Conservation (phyloP, 2,329 filamentous ascomycete species). For the Fusarium sp. region DNA sequence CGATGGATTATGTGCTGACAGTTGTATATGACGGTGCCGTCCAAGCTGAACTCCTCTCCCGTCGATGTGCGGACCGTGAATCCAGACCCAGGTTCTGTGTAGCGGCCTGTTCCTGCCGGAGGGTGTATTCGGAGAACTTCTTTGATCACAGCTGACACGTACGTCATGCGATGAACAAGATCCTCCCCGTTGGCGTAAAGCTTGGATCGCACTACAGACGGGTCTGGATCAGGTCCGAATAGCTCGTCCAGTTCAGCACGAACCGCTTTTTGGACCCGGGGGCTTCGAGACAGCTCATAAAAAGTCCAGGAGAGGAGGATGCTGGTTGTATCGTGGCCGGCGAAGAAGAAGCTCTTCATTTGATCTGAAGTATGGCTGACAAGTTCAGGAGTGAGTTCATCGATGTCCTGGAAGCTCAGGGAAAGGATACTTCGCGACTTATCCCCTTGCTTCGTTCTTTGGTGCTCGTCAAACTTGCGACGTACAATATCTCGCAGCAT, state of each 20-base stretch:
- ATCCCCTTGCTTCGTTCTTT: background rate
- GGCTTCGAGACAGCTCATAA: slow-evolving; percentile 50
- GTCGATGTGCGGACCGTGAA: background rate
- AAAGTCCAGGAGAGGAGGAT: slow-evolving; percentile 50
- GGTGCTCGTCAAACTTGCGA: background rate
- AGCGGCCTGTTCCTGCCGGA: slow-evolving; percentile 45
- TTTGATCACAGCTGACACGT: slow-evolving; percentile 52
- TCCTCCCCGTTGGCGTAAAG: background rate
- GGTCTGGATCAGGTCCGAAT: background rate
- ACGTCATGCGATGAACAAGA: slow-evolving; percentile 47
- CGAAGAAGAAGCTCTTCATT: slow-evolving; percentile 53
- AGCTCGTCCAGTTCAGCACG: slow-evolving; percentile 48
- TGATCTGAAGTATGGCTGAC: slow-evolving; percentile 49
- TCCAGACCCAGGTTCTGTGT: slow-evolving; percentile 41
- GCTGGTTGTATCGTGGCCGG: slow-evolving; percentile 55
- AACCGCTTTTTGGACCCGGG: slow-evolving; percentile 42
- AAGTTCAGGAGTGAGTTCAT: slow-evolving; percentile 41
- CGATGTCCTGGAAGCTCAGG: slow-evolving; percentile 45
- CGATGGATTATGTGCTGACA: slow-evolving; percentile 49
- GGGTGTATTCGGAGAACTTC: slow-evolving; percentile 51
- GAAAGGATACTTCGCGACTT: slow-evolving; percentile 43
- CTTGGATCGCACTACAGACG: background rate
- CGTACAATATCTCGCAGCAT: background rate
- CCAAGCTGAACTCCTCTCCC: slow-evolving; percentile 38
- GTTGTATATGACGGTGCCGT: slow-evolving; percentile 50